These are phyloP conservation scores for Tripterygium wilfordii DNA, from an alignment of 177 flowering plant species.

Conservation along the genomic window DNA sequence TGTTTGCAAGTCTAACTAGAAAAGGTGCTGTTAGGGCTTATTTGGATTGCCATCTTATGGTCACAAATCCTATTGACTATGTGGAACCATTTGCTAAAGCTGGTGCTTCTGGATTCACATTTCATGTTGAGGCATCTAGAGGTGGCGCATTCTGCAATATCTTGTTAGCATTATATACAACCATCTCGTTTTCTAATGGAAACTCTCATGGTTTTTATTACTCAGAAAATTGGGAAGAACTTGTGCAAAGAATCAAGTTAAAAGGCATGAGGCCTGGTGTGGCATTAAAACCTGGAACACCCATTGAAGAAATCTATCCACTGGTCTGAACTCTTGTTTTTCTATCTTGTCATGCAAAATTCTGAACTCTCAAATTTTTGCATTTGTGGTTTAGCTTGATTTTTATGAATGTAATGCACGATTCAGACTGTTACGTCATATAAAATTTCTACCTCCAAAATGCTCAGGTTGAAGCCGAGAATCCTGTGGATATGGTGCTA, in stretches of 20 bases:
- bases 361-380: background rate
- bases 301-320: conserved; percentile 91
- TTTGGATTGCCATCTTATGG: conserved; percentile 98
- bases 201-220: conserved; percentile 10
- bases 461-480: conserved; percentile 62
- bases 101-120: conserved; percentile 98
- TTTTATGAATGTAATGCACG: background rate
- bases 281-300: conserved; percentile 85
- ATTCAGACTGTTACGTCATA: too few species aligned
- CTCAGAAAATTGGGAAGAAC: conserved; percentile 93
- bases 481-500: conserved; percentile 92
- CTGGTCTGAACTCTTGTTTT: conserved; percentile 39
- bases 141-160: conserved; percentile 30
- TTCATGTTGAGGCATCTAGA: conserved; percentile 88
- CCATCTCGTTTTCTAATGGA: background rate
- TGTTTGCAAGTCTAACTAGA: background rate
- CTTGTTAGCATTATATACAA: background rate
- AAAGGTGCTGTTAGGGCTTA: conserved; percentile 47
- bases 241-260: conserved; percentile 61
- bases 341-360: background rate
- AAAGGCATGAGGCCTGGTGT: conserved; percentile 95
- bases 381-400: background rate
- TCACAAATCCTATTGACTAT: conserved; percentile 95
- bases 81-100: conserved; percentile 86
- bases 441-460: background rate